Conservation (phyloP, 2,329 filamentous ascomycete species). For the Biscogniauxia mediterranea region DNA sequence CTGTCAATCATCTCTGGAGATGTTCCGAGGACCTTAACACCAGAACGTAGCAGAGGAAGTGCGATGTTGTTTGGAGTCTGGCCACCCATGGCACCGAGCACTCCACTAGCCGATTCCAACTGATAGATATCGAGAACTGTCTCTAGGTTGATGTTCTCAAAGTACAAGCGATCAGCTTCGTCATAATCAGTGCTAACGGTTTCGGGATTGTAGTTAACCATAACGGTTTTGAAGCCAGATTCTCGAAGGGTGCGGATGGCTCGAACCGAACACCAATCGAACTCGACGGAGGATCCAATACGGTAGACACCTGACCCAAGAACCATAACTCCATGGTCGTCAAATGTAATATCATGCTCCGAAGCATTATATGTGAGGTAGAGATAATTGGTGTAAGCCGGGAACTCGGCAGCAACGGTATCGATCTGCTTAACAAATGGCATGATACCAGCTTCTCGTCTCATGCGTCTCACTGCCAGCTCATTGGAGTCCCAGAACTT, state of each 20-base stretch:
- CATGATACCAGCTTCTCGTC: constrained; percentile 81
- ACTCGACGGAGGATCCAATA: constrained; percentile 96
- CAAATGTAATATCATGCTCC: constrained; percentile 78
- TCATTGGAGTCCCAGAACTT: constrained; percentile 96
- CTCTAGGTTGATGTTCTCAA: constrained; percentile 91
- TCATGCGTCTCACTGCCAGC: constrained; percentile 77
- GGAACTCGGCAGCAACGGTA: constrained; percentile 96
- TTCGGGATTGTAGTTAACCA: constrained; percentile 79
- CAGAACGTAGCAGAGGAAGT: constrained; percentile 79
- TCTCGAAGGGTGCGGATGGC: constrained; percentile 87
- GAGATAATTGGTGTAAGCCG: constrained; percentile 90
- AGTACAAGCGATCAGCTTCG: constrained; percentile 91
- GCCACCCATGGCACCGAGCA: constrained; percentile 93
- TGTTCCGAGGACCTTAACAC: constrained; percentile 90
- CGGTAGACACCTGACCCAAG: constrained; percentile 94
- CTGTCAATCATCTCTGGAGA: constrained; percentile 99
- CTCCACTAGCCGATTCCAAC: constrained; percentile 76
- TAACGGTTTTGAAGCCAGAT: constrained; percentile 86
- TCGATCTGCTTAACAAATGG: constrained; percentile 98
- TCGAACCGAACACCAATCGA: constrained; percentile 97
- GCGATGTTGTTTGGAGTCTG: constrained; percentile 99
- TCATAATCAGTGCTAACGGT: constrained; percentile 91
- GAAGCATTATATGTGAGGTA: constrained; percentile 94
- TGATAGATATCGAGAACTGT: constrained; percentile 92
- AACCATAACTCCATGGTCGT: constrained; percentile 94